These are phyloP conservation scores for Papiliotrema nemorosa DNA, from an alignment of 1,284 basidiomycete species.

Conservation along the genomic window DNA sequence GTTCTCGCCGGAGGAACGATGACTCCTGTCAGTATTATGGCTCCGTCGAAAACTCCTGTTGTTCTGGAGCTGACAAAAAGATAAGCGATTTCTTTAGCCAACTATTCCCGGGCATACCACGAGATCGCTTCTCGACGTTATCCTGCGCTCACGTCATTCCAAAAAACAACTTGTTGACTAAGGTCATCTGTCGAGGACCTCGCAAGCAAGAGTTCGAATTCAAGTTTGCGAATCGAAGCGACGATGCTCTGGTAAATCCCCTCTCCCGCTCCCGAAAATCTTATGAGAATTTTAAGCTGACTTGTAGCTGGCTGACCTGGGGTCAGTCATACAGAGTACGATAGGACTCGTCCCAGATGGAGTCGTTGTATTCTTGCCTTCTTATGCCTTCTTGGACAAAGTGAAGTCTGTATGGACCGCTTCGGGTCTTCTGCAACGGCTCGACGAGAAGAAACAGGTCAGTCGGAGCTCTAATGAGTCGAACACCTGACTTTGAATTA, in stretches of 20 bases:
- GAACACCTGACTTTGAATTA: too few species aligned
- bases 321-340: slow-evolving; percentile 75
- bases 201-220: slow-evolving; percentile 73
- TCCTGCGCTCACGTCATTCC: slow-evolving; percentile 95
- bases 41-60: background rate
- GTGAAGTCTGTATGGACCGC: slow-evolving; percentile 65
- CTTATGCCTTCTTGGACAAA: slow-evolving; percentile 75
- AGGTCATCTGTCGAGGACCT: slow-evolving; percentile 76
- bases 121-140: slow-evolving; percentile 67
- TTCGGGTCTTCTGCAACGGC: slow-evolving; percentile 60
- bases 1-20: slow-evolving; percentile 94
- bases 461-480: slow-evolving; percentile 6
- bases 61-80: slow-evolving; percentile 49
- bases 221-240: slow-evolving; percentile 72
- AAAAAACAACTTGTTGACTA: slow-evolving; percentile 67
- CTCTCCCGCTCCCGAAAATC: background rate
- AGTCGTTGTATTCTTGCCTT: slow-evolving; percentile 91
- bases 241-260: slow-evolving; percentile 61
- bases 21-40: slow-evolving; percentile 77
- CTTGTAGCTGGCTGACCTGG: slow-evolving; percentile 74
- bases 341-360: slow-evolving; percentile 76
- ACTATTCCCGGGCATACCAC: slow-evolving; percentile 67
- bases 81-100: slow-evolving; percentile 84
- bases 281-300: slow-evolving; percentile 1
- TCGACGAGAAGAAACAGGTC: slow-evolving; percentile 70